Conservation (phyloP, 495 filamentous ascomycete genomes). For the Penicillium antarcticum region DNA sequence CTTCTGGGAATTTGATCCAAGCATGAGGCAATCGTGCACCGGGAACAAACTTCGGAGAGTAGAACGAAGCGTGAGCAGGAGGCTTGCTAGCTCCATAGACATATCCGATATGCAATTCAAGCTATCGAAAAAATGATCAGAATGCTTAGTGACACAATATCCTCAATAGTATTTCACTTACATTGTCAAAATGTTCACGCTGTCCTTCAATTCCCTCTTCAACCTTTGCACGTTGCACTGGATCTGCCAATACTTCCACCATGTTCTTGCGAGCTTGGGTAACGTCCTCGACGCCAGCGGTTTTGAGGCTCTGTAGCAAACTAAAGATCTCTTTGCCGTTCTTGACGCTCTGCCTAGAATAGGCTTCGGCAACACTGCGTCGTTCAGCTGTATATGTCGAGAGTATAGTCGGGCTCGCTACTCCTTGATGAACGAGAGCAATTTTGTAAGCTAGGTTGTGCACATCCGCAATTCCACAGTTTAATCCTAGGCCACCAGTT, state of each 20-base stretch:
- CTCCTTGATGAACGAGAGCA: constrained; percentile 21
- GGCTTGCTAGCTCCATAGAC: constrained; percentile 22
- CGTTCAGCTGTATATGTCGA: constrained; percentile 19
- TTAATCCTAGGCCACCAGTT: constrained; percentile 33
- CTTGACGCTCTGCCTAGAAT: constrained; percentile 27
- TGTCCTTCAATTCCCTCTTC: constrained; percentile 21
- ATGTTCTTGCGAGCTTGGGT: constrained; percentile 5
- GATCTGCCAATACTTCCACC: background rate
- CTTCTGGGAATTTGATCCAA: constrained; percentile 12
- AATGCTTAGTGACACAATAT: background rate
- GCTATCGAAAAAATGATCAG: background rate
- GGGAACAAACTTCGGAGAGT: constrained; percentile 13
- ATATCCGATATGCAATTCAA: constrained; percentile 30
- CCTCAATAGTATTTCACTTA: background rate
- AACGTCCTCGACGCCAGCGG: constrained; percentile 11
- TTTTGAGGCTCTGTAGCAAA: constrained; percentile 22
- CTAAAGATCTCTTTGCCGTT: constrained; percentile 27
- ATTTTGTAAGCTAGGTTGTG: constrained; percentile 36
- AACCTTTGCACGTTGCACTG: constrained; percentile 2
- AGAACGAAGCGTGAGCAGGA: constrained; percentile 22
- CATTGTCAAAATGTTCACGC: constrained; percentile 28
- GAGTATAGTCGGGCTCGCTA: constrained; percentile 2
- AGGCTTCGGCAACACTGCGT: constrained; percentile 23
- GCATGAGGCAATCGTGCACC: constrained; percentile 25
- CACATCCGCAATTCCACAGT: constrained; percentile 32